Conservation (phyloP, 2,329 filamentous ascomycete genomes). For the Ceratocystis ficicola region DNA sequence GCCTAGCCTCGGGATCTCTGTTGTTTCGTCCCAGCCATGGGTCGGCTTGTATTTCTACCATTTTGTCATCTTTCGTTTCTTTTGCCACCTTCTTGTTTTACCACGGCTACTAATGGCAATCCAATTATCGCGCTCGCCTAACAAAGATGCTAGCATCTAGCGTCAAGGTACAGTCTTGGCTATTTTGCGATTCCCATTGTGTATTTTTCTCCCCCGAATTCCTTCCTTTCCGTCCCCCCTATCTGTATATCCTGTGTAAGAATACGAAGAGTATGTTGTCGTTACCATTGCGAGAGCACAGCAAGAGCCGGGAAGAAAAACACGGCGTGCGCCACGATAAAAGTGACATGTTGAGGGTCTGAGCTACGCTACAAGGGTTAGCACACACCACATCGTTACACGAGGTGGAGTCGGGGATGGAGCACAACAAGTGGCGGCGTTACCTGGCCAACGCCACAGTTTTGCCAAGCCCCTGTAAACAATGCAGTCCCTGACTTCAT, state of each 20-base stretch:
- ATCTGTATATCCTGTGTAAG: constrained; percentile 8
- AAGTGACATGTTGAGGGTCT: background rate
- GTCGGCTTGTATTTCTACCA: background rate
- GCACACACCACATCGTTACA: background rate
- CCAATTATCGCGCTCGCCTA: background rate
- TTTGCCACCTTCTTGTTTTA: background rate
- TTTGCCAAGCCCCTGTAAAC: constrained; percentile 4
- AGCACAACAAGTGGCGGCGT: constrained; percentile 12
- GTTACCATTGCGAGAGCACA: too few relatives aligned
- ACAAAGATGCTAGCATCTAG: background rate
- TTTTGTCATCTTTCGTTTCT: background rate
- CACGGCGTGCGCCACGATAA: background rate
- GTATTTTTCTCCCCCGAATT: background rate
- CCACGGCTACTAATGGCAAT: background rate
- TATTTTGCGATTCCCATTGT: background rate
- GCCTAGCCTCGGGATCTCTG: too few relatives aligned
- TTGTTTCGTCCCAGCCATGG: background rate
- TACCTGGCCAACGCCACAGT: constrained; percentile 15
- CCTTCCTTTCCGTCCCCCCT: background rate
- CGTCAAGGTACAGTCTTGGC: background rate
- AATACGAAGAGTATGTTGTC: constrained; percentile 3
- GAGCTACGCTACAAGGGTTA: background rate
- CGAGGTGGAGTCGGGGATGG: background rate
- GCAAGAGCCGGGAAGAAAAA: too few relatives aligned
- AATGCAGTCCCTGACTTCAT: background rate